Evolutionary conservation across 2,329 filamentous ascomycete species (phyloP).

Genomic region (Aspergillus tubingensis): DNA sequence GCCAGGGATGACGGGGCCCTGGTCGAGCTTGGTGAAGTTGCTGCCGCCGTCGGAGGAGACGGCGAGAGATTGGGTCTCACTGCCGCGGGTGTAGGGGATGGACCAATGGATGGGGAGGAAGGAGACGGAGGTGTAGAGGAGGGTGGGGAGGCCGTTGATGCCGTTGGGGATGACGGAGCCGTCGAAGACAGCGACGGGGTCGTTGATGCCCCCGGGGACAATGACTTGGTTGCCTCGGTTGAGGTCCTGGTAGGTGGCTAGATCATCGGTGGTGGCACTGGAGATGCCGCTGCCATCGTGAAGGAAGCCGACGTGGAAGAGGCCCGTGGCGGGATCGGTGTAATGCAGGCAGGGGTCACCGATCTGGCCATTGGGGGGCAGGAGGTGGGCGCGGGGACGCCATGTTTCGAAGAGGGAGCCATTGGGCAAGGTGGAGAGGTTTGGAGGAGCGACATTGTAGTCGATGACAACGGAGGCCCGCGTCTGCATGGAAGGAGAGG

Average conservation of each 20-base stretch:
- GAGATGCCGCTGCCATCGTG: constrained; percentile 20
- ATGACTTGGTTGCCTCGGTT: constrained; percentile 17
- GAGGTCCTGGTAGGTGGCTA: constrained; percentile 20
- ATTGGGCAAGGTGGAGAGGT: constrained; percentile 19
- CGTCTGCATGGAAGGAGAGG: background rate
- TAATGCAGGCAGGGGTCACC: constrained; percentile 24
- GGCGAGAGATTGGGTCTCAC: constrained; percentile 51
- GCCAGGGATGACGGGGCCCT: constrained; percentile 48
- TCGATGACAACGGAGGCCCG: background rate
- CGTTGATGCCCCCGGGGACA: constrained; percentile 19
- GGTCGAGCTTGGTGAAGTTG: constrained; percentile 50
- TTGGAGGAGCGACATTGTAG: constrained; percentile 14
- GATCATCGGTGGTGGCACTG: constrained; percentile 18
- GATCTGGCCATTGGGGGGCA: constrained; percentile 20
- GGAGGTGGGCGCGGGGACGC: constrained; percentile 21
- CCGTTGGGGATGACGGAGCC: constrained; percentile 22
- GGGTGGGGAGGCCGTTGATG: constrained; percentile 47
- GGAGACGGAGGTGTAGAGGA: constrained; percentile 52
- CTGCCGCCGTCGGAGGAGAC: constrained; percentile 49
- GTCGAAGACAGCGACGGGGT: constrained; percentile 22
- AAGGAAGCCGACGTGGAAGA: constrained; percentile 24
- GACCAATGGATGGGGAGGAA: constrained; percentile 50
- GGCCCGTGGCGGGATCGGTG: constrained; percentile 20
- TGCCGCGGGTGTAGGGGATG: constrained; percentile 46
- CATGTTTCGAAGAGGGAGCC: constrained; percentile 21